These are phyloP conservation scores for Pharus latifolius DNA, from an alignment of 176 grass and related monocot genomes.

Conservation along the genomic window DNA sequence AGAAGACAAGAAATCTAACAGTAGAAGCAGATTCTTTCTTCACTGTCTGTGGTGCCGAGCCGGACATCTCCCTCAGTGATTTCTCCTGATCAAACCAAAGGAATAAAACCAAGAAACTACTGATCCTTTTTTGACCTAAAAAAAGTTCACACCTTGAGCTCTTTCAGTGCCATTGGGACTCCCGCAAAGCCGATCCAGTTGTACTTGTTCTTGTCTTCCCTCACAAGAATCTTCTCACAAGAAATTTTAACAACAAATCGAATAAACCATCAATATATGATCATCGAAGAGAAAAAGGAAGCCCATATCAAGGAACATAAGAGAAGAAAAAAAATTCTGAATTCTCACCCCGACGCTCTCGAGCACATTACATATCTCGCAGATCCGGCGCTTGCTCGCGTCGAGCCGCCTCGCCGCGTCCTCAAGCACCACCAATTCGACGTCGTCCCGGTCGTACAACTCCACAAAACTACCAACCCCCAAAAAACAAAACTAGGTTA, in stretches of 20 bases:
- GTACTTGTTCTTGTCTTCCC: constrained; percentile 74
- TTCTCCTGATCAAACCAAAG: constrained; percentile 38
- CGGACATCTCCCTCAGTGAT: constrained; percentile 32
- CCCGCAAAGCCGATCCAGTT: constrained; percentile 81
- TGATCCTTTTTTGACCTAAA: background rate
- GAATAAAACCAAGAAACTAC: background rate
- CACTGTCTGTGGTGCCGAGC: background rate
- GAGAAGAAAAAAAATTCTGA: background rate
- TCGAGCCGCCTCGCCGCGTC: constrained; percentile 62
- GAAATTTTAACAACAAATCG: background rate
- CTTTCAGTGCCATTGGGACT: constrained; percentile 53
- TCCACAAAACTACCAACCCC: constrained; percentile 56
- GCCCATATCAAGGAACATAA: background rate
- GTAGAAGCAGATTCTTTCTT: constrained; percentile 15
- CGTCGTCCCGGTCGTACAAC: constrained; percentile 65
- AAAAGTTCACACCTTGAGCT: constrained; percentile 52
- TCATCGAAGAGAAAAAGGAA: background rate
- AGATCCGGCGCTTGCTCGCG: constrained; percentile 89
- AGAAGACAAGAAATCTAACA: background rate
- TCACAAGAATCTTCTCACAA: constrained; percentile 52
- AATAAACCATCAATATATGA: background rate
- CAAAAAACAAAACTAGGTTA: background rate
- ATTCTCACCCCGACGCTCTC: constrained; percentile 88
- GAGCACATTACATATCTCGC: constrained; percentile 87
- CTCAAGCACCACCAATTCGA: constrained; percentile 65